Base-by-base conservation (phyloP, 2,329 filamentous ascomycete species). In the Chaetomiaceae sp. region DNA sequence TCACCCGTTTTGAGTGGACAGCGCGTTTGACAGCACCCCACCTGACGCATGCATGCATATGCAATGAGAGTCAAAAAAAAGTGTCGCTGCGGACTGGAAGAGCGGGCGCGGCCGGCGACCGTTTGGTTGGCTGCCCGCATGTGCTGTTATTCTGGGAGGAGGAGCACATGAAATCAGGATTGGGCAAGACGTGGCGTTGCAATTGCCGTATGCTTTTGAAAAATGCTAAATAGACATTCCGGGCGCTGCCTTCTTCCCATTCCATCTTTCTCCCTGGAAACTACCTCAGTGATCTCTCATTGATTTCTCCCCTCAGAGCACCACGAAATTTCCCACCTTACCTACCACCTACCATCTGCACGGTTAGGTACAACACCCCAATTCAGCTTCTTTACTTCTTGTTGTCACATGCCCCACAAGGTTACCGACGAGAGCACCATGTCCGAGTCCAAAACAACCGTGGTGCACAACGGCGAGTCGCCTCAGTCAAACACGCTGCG, bases 81-180 rank as follows among this genome's bases (percentile, higher is more conserved):
- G n/a, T n/a, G n/a, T n/a, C n/a, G n/a, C n/a, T n/a, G n/a, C n/a
- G n/a, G n/a, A n/a, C 13, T 25, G 14, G 4, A 36, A 16, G 32
- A 33, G 42, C 18, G 30, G 14, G 20, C 14, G 13, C 13, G 10
- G 13, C 18, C 5, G 14, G 23, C 6, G 46, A 13, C 16, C 34
- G 44, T 25, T n/a, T 48, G 40, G 51, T 49, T 54, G 51, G 43
- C 46, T 34, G 43, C n/a, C 43, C 34, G 43, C 38, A 40, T 32
- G 27, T 34, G 47, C 41, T n/a, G 38, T 30, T 49, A 20, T 21
- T 42, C 20, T 38, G 51, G 32, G 38, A 48, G 32, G 38, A 48
- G 10, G 11, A 48, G 53, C 56, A 58, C 56, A 56, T 58, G 56
- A 41, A 54, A 58, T 54, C 51, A 29, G 41, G 36, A 27, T 48